phyloP scores from a whole-genome alignment of 1,139 yeast species.

The Schwanniomyces etchellsii region DNA sequence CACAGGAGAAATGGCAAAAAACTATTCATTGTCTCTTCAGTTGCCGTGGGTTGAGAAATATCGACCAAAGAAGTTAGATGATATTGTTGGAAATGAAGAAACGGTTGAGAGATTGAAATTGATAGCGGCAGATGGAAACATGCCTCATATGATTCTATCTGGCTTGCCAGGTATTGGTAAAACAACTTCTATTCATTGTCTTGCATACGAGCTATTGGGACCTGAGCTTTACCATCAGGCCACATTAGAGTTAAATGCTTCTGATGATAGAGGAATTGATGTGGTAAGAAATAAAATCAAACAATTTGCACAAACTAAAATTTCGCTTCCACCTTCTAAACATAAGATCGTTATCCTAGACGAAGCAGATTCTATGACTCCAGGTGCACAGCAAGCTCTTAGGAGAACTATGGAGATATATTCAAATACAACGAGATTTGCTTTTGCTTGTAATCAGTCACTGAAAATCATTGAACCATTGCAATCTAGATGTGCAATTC shows the following conservation, averaged over 20 bases:
- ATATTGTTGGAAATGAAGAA: conserved; percentile 90
- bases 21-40: conserved; percentile 25
- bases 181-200: conserved; percentile 88
- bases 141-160: conserved; percentile 93
- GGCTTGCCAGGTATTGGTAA: conserved; percentile 98
- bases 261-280: conserved; percentile 47
- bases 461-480: conserved; percentile 93
- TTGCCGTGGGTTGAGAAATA: conserved; percentile 89
- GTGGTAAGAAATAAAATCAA: conserved; percentile 45
- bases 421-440: conserved; percentile 91
- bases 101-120: conserved; percentile 79
- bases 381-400: conserved; percentile 96
- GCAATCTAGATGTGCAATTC: conserved; percentile 93
- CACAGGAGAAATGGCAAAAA: conserved; percentile 13
- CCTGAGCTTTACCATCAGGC: conserved; percentile 66
- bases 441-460: conserved; percentile 94
- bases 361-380: conserved; percentile 98
- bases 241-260: conserved; percentile 68
- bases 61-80: conserved; percentile 72
- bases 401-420: conserved; percentile 97
- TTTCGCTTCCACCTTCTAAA: conserved; percentile 42
- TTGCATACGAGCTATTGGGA: conserved; percentile 81
- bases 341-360: conserved; percentile 89
- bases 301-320: conserved; percentile 72
- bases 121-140: conserved; percentile 88